A percentile compares a stretch with the other conserved stretches of the same genome.
phyloP scores from a whole-genome alignment of 352 stramenopile genomes.

The Globisporangium recalcitrans region DNA sequence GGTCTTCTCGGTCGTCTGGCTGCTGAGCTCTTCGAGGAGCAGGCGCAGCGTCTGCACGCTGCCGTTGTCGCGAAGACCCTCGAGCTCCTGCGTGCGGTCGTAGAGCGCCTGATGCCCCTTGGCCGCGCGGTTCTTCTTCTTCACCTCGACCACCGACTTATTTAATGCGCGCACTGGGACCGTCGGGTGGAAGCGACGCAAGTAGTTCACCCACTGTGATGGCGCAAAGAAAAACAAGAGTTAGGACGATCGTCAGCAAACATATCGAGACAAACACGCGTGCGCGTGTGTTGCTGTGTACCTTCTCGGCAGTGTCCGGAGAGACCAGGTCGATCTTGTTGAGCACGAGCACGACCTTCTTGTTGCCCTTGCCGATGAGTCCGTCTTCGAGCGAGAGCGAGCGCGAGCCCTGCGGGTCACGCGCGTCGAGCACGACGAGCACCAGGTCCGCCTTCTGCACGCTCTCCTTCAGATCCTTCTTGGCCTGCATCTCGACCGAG shows the following conservation, averaged over 20 bases:
- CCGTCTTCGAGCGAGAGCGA: slow-evolving; percentile 93
- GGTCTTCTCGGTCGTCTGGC: slow-evolving; percentile 46
- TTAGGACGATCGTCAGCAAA: slow-evolving; percentile 26
- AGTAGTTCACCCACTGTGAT: slow-evolving; percentile 77
- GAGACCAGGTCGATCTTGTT: slow-evolving; percentile 99
- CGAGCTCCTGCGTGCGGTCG: slow-evolving; percentile 61
- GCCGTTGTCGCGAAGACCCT: slow-evolving; percentile 70
- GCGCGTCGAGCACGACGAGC: slow-evolving; percentile 93
- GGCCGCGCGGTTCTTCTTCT: slow-evolving; percentile 74
- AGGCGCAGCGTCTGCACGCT: slow-evolving; percentile 88
- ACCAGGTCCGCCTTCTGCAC: slow-evolving; percentile 61
- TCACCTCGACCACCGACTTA: slow-evolving; percentile 87
- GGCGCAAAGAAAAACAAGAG: neutral
- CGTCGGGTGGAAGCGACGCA: slow-evolving; percentile 93
- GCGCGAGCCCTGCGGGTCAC: slow-evolving; percentile 95
- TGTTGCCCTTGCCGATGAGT: slow-evolving; percentile 92
- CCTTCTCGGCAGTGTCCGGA: slow-evolving; percentile 83
- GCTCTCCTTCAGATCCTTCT: slow-evolving; percentile 77
- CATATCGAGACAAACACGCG: neutral
- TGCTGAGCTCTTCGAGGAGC: slow-evolving; percentile 96
- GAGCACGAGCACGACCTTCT: slow-evolving; percentile 96
- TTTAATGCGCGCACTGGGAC: slow-evolving; percentile 86
- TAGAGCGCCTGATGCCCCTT: slow-evolving; percentile 67
- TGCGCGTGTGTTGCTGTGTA: neutral
- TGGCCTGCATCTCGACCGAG: slow-evolving; percentile 69